phyloP scores from a whole-genome alignment of 805 yeast genomes.

The Sugiyamaella mastotermitis region DNA sequence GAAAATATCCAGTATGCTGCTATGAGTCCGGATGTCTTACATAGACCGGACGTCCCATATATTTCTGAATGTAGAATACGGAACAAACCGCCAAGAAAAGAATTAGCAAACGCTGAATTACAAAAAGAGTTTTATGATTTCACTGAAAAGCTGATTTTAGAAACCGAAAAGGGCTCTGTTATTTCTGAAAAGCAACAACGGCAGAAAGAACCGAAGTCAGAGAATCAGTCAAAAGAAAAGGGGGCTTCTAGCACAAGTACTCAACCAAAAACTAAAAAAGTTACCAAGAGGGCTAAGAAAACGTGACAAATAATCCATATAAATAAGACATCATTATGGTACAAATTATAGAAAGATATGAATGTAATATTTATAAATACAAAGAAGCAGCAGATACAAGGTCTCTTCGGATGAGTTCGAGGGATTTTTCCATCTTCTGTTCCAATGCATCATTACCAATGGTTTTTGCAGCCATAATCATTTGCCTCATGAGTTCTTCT shows the following conservation, averaged over 20 bases:
- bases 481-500: constrained; percentile 87
- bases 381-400: constrained; percentile 94
- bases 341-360: background rate
- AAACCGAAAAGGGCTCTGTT: constrained; percentile 67
- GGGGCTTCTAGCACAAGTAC: background rate
- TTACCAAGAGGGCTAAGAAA: constrained; percentile 4
- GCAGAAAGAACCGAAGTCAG: constrained; percentile 3
- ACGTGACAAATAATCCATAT: constrained; percentile 2
- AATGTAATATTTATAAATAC: constrained; percentile 41
- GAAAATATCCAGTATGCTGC: constrained; percentile 68
- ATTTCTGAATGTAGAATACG: constrained; percentile 64
- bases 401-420: constrained; percentile 86
- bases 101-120: constrained; percentile 54
- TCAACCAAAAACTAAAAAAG: constrained; percentile 12
- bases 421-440: constrained; percentile 80
- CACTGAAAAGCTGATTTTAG: constrained; percentile 52
- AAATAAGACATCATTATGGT: background rate
- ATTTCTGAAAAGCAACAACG: constrained; percentile 31
- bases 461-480: constrained; percentile 86
- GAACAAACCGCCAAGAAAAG: constrained; percentile 48
- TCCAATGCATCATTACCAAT: constrained; percentile 87
- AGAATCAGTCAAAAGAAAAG: too few species aligned
- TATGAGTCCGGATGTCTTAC: constrained; percentile 63
- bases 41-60: constrained; percentile 58
- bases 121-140: constrained; percentile 52